Evolutionary conservation across 148 eudicot species (phyloP).

Genomic region (Linanthus parryae): DNA sequence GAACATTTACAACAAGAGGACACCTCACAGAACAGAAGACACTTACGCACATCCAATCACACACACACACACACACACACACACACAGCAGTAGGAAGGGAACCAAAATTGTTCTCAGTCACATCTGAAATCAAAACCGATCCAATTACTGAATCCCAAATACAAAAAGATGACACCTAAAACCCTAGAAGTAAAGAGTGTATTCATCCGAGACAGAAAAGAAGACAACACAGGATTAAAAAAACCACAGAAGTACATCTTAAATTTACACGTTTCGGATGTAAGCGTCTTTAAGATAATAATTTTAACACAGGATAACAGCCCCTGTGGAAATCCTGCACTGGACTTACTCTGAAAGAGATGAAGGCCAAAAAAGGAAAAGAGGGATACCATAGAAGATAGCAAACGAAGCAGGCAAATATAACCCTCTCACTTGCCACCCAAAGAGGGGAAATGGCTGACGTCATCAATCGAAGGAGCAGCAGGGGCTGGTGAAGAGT

Average conservation of each 20-base stretch:
- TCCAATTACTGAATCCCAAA: slow-evolving; percentile 8
- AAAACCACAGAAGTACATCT: slow-evolving; percentile 16
- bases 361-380: slow-evolving; percentile 20
- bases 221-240: slow-evolving; percentile 12
- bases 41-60: too few relatives aligned
- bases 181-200: slow-evolving; percentile 4
- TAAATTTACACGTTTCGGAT: slow-evolving; percentile 27
- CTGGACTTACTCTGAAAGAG: slow-evolving; percentile 13
- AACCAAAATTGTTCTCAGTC: slow-evolving; percentile 9
- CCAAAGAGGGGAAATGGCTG: slow-evolving; percentile 41
- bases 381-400: slow-evolving; percentile 6
- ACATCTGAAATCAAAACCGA: slow-evolving; percentile 12
- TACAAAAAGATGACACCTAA: neutral
- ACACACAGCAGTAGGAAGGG: neutral
- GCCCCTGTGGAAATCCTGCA: slow-evolving; percentile 19
- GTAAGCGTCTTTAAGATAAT: neutral
- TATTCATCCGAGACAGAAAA: slow-evolving; percentile 4
- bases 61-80: neutral
- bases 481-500: slow-evolving; percentile 12
- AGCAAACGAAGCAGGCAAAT: neutral
- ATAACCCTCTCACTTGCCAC: slow-evolving; percentile 29
- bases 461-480: slow-evolving; percentile 46
- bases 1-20: too few relatives aligned
- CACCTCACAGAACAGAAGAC: too few relatives aligned
- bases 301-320: slow-evolving; percentile 21